Conservation (phyloP, 2,329 filamentous ascomycete genomes). For the Ophiocordyceps camponoti-leonardi region DNA sequence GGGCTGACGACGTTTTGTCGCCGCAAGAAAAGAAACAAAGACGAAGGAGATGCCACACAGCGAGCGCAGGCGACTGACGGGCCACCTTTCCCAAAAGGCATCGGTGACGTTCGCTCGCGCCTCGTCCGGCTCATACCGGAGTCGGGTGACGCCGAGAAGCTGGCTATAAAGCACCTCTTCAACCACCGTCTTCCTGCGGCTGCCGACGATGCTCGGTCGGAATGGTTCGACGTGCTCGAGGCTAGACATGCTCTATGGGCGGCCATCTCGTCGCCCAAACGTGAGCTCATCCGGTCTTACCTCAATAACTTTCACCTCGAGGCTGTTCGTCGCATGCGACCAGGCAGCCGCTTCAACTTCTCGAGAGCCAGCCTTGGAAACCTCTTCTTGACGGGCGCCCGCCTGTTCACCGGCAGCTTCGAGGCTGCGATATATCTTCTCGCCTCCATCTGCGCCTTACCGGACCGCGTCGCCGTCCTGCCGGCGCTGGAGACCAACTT, state of each 20-base stretch:
- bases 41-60: no score
- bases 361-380: constrained; percentile 62
- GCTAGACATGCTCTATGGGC: constrained; percentile 63
- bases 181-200: constrained; percentile 60
- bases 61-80: no score
- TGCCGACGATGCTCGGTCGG: constrained; percentile 44
- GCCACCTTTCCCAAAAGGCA: constrained; percentile 28
- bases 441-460: constrained; percentile 72
- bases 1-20: neutral
- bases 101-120: constrained; percentile 32
- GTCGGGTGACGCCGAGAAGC: constrained; percentile 42
- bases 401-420: constrained; percentile 82
- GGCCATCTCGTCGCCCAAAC: constrained; percentile 50
- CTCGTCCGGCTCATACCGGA: constrained; percentile 77
- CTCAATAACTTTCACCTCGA: constrained; percentile 64
- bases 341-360: constrained; percentile 61
- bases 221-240: constrained; percentile 85
- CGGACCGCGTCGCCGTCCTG: constrained; percentile 58
- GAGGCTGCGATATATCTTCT: constrained; percentile 86
- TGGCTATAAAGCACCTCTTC: constrained; percentile 67
- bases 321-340: constrained; percentile 58
- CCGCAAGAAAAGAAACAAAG: no score
- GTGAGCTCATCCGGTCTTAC: constrained; percentile 60
- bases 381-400: constrained; percentile 65
- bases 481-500: constrained; percentile 93